phyloP scores from a whole-genome alignment of 2,329 filamentous ascomycete genomes.

The Exserohilum rostratum region DNA sequence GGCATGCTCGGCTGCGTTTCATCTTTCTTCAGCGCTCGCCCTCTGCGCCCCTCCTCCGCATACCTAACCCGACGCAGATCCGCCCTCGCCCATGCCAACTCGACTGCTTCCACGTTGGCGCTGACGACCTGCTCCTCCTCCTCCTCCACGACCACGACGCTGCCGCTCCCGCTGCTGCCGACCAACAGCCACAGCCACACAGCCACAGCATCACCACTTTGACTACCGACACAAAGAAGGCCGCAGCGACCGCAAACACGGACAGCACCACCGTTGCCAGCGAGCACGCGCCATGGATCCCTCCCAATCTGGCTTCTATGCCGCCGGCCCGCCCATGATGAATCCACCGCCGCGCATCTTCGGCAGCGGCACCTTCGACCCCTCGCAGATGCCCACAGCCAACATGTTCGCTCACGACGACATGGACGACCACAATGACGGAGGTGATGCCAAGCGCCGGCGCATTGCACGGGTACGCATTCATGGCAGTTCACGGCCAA shows the following conservation, averaged over 20 bases:
- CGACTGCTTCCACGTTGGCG: background rate
- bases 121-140: background rate
- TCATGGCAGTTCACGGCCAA: conserved; percentile 3
- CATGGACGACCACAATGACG: conserved; percentile 62
- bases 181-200: background rate
- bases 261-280: conserved; percentile 8
- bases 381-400: conserved; percentile 45
- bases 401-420: conserved; percentile 57
- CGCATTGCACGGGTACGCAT: conserved; percentile 78
- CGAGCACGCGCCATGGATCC: conserved; percentile 38
- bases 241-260: too few relatives aligned
- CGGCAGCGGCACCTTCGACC: conserved; percentile 44
- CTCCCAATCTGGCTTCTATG: conserved; percentile 43
- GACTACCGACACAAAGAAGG: too few relatives aligned
- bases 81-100: conserved; percentile 12
- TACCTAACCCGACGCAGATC: conserved; percentile 11
- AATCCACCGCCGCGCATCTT: conserved; percentile 51
- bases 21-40: conserved; percentile 18
- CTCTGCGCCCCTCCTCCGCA: conserved; percentile 21
- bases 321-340: conserved; percentile 43
- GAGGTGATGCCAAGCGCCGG: conserved; percentile 78
- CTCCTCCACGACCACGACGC: background rate
- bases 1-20: conserved; percentile 39
- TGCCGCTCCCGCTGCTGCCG: background rate
- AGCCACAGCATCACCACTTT: conserved; percentile 23